These are phyloP conservation scores for Aspergillus sp. DNA, from an alignment of 2,329 filamentous ascomycete species.

Conservation along the genomic window DNA sequence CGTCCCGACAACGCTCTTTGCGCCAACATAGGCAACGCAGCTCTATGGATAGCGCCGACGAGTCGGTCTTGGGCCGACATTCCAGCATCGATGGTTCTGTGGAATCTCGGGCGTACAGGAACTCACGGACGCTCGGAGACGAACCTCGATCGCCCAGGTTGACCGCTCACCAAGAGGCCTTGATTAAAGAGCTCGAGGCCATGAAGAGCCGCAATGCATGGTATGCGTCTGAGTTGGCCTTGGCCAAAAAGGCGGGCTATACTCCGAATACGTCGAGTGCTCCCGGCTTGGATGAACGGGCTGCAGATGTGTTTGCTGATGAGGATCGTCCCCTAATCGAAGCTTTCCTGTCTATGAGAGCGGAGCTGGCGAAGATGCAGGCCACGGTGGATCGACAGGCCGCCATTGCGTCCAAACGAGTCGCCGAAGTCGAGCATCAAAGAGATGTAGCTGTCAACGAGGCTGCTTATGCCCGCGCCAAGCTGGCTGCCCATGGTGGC, in stretches of 20 bases:
- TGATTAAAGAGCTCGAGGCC: conserved; percentile 83
- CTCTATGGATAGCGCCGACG: conserved; percentile 67
- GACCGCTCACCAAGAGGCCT: conserved; percentile 54
- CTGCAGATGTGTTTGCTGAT: conserved; percentile 78
- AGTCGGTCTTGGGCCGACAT: conserved; percentile 50
- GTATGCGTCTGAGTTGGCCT: conserved; percentile 91
- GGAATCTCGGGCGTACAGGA: conserved; percentile 38
- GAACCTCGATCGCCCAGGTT: conserved; percentile 47
- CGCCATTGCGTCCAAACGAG: conserved; percentile 77
- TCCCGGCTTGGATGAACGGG: conserved; percentile 72
- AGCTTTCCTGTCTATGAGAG: conserved; percentile 85
- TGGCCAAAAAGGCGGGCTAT: conserved; percentile 90
- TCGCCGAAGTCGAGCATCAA: conserved; percentile 92
- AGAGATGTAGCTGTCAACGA: conserved; percentile 92
- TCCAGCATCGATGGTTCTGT: conserved; percentile 40
- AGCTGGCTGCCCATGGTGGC: conserved; percentile 76
- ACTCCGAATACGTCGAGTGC: conserved; percentile 67
- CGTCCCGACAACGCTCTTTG: conserved; percentile 50
- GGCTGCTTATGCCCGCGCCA: conserved; percentile 92
- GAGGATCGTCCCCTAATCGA: conserved; percentile 91
- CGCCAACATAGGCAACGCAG: conserved; percentile 61
- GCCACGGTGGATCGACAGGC: conserved; percentile 86
- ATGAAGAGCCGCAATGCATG: conserved; percentile 87
- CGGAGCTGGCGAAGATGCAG: conserved; percentile 86
- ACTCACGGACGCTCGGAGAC: conserved; percentile 41